Conservation (phyloP, 108 stramenopile species). For the Tribonema minus region DNA sequence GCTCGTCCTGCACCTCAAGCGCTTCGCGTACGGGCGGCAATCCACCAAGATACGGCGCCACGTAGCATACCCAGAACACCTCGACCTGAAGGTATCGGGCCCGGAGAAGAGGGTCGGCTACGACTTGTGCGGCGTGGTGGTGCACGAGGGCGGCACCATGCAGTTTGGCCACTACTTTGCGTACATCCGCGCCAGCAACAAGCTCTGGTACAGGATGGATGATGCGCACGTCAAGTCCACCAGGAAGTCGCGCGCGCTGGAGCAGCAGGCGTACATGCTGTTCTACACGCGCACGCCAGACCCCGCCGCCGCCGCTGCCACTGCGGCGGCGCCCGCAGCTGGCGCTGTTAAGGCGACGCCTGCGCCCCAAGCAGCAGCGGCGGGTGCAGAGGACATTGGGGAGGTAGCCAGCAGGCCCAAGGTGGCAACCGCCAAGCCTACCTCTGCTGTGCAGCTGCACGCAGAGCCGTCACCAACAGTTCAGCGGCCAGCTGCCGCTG, state of each 20-base stretch:
- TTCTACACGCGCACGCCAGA: constrained; percentile 1
- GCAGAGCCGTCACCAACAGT: too few relatives aligned
- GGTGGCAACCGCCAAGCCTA: too few relatives aligned
- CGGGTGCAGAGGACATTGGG: too few relatives aligned
- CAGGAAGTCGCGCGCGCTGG: neutral
- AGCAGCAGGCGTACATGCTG: constrained; percentile 24
- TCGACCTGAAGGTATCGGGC: constrained; percentile 27
- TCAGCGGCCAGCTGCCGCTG: too few relatives aligned
- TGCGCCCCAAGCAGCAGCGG: too few relatives aligned
- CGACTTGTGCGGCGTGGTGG: constrained; percentile 42
- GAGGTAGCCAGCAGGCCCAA: too few relatives aligned
- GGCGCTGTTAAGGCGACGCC: too few relatives aligned
- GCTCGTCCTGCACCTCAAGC: constrained; percentile 88
- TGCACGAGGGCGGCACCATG: constrained; percentile 45
- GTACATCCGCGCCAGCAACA: constrained; percentile 44
- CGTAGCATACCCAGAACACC: constrained; percentile 24
- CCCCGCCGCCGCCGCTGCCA: neutral
- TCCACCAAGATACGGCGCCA: constrained; percentile 48
- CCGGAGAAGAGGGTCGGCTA: constrained; percentile 20
- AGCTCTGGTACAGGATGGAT: constrained; percentile 56
- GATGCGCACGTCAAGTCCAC: constrained; percentile 44
- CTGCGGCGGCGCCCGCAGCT: neutral
- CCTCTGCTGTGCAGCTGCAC: too few relatives aligned
- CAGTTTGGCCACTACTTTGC: constrained; percentile 54
- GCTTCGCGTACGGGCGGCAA: constrained; percentile 72